A percentile compares a stretch with the other conserved stretches of the same genome.
phyloP scores from a whole-genome alignment of 768 basidiomycete genomes.

The Trametes gibbosa region DNA sequence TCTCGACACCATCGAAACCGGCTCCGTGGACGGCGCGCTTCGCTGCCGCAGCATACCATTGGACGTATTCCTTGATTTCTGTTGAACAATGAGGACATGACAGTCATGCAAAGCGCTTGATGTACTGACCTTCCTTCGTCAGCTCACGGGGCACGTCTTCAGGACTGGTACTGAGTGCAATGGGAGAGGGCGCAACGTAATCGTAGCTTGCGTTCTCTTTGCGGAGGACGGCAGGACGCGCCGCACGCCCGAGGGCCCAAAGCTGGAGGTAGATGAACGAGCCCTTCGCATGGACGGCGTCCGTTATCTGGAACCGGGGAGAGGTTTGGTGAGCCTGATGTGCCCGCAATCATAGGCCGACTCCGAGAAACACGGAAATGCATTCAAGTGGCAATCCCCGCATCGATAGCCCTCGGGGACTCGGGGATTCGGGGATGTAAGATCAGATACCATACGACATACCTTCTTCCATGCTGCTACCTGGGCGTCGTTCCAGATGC shows the following conservation, averaged over 20 bases:
- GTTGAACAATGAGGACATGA: neutral
- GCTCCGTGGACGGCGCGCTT: neutral
- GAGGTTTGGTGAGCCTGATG: too few species aligned
- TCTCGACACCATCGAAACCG: neutral
- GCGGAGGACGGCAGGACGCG: slow-evolving; percentile 32
- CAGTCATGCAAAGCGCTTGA: neutral
- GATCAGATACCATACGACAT: slow-evolving; percentile 7
- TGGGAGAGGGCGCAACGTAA: slow-evolving; percentile 35
- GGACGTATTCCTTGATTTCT: neutral
- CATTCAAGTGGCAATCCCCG: too few species aligned
- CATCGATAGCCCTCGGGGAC: neutral
- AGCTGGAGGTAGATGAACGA: slow-evolving; percentile 55
- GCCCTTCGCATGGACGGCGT: slow-evolving; percentile 53
- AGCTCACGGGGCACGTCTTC: slow-evolving; percentile 24
- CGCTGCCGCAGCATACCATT: neutral
- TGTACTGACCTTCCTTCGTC: slow-evolving; percentile 15
- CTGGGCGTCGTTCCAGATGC: slow-evolving; percentile 63
- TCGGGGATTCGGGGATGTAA: too few species aligned
- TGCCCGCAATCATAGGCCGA: too few species aligned
- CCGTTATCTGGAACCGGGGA: slow-evolving; percentile 44
- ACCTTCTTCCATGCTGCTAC: slow-evolving; percentile 48
- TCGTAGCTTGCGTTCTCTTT: slow-evolving; percentile 34
- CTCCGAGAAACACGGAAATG: too few species aligned
- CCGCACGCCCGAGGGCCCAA: slow-evolving; percentile 53
- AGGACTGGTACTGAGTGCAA: slow-evolving; percentile 17